A percentile compares a stretch with the other conserved stretches of the same genome.
Conservation (phyloP, 1,284 basidiomycete species). For the Fereydounia khargensis region DNA sequence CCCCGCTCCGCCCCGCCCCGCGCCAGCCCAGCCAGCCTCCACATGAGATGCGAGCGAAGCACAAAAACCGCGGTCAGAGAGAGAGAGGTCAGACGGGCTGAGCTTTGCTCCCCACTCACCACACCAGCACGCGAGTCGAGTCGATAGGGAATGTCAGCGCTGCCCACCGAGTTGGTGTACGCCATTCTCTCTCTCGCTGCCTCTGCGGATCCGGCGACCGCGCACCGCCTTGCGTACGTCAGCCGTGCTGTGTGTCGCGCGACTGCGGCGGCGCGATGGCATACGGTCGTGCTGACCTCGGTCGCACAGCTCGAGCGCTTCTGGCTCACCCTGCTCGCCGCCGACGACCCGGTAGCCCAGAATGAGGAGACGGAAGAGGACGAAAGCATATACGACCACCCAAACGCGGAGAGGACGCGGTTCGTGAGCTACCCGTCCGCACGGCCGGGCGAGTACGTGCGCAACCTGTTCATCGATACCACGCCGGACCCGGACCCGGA, state of each 20-base stretch:
- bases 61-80: too few species aligned
- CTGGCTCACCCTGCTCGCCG: conserved; percentile 1
- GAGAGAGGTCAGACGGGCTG: too few species aligned
- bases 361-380: background rate
- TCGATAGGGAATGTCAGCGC: background rate
- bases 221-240: conserved; percentile 31
- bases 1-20: too few species aligned
- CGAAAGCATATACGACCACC: too few species aligned
- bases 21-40: too few species aligned
- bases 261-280: conserved; percentile 31
- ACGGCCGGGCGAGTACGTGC: conserved; percentile 8
- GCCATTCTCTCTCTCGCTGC: conserved; percentile 26
- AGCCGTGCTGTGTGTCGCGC: conserved; percentile 26
- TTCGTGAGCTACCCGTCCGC: conserved; percentile 7
- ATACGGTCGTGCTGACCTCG: conserved; percentile 14
- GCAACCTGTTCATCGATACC: conserved; percentile 33
- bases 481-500: background rate
- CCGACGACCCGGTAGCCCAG: background rate
- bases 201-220: conserved; percentile 13
- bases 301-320: conserved; percentile 3
- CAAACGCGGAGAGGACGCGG: background rate
- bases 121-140: too few species aligned
- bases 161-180: conserved; percentile 23
- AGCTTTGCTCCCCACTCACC: too few species aligned
- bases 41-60: too few species aligned